Conservation (phyloP, 1,284 basidiomycete species). For the Neolentinus lepideus region DNA sequence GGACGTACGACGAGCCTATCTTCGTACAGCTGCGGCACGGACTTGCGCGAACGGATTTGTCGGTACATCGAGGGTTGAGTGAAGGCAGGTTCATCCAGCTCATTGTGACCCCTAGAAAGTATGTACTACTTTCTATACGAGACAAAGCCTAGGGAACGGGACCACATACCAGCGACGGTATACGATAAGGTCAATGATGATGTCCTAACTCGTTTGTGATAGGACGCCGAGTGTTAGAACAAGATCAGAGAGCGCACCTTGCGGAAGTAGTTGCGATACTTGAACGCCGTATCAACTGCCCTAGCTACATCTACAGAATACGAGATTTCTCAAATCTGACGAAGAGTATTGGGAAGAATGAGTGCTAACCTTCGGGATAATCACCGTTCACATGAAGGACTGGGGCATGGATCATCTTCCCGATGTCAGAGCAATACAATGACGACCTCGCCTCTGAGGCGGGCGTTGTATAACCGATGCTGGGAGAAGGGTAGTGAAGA, state of each 20-base stretch:
- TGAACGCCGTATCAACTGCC: slow-evolving; percentile 75
- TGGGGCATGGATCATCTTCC: slow-evolving; percentile 85
- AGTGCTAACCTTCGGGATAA: slow-evolving; percentile 67
- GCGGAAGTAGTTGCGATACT: slow-evolving; percentile 78
- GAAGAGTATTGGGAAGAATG: slow-evolving; percentile 6
- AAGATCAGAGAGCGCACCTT: slow-evolving; percentile 34
- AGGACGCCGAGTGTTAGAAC: not conserved
- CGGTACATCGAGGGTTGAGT: slow-evolving; percentile 89
- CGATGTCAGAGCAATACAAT: slow-evolving; percentile 83
- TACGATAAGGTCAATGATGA: slow-evolving; percentile 83
- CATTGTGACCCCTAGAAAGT: slow-evolving; percentile 71
- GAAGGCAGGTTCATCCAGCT: slow-evolving; percentile 86
- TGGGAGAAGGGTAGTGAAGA: slow-evolving; percentile 21
- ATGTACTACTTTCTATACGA: not conserved
- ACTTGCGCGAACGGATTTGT: slow-evolving; percentile 68
- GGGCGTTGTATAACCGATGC: slow-evolving; percentile 87
- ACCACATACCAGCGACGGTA: slow-evolving; percentile 69
- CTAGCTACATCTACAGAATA: slow-evolving; percentile 61
- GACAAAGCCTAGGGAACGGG: not conserved
- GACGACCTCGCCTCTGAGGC: slow-evolving; percentile 78
- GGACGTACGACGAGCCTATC: slow-evolving; percentile 61
- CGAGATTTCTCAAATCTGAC: not conserved
- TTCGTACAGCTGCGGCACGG: slow-evolving; percentile 80
- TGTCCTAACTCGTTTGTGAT: slow-evolving; percentile 40
- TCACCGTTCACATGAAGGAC: slow-evolving; percentile 92